Percentiles rank a stretch among this genome's conserved stretches.
Conservation (phyloP, 23 red algal species). For the Chondrus crispus region DNA sequence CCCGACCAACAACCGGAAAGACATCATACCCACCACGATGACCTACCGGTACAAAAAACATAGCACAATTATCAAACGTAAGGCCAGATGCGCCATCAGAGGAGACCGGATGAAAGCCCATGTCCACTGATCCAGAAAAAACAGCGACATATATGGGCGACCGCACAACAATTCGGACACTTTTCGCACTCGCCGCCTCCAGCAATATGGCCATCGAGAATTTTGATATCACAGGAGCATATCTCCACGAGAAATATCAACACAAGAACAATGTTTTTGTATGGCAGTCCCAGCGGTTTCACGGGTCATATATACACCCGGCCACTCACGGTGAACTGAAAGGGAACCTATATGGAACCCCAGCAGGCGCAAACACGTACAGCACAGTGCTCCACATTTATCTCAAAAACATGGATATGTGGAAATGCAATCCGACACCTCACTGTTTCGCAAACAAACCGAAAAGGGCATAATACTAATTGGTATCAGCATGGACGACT, state of each 20-base stretch:
- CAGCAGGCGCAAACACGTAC: neutral
- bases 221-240: slow-evolving; percentile 25
- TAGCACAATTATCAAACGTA: neutral
- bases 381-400: too few relatives aligned
- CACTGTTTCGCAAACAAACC: too few relatives aligned
- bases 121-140: neutral
- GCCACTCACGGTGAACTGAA: neutral
- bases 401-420: too few relatives aligned
- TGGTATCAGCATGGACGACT: too few relatives aligned
- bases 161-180: neutral
- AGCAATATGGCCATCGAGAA: neutral
- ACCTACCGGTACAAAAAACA: neutral
- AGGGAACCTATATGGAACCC: neutral
- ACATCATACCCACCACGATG: neutral
- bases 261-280: neutral
- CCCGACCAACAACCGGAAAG: too few relatives aligned
- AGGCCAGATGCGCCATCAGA: neutral
- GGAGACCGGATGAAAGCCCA: neutral
- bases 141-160: neutral
- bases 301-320: neutral
- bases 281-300: neutral
- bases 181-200: neutral
- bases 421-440: too few relatives aligned
- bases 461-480: too few relatives aligned
- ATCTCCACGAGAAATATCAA: neutral